These are phyloP conservation scores for Esteya vermicola DNA, from an alignment of 2,329 filamentous ascomycete genomes.

Conservation along the genomic window DNA sequence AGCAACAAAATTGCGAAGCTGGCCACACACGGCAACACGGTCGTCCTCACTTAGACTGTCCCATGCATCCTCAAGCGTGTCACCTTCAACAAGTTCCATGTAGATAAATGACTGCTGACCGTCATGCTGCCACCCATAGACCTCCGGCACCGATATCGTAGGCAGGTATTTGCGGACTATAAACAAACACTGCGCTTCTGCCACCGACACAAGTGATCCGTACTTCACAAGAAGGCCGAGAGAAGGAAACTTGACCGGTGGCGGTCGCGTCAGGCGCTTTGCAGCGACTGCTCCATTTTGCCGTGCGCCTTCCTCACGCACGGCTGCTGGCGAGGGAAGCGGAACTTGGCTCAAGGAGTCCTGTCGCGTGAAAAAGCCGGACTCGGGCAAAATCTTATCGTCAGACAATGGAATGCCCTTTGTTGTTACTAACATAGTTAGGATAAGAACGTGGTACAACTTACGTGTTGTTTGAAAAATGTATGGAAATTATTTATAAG, in stretches of 20 bases:
- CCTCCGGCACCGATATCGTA: slow-evolving; percentile 8
- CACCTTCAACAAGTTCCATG: slow-evolving; percentile 12
- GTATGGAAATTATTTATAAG: no score
- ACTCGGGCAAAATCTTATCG: not conserved
- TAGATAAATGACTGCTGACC: slow-evolving; percentile 13
- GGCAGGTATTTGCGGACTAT: slow-evolving; percentile 5
- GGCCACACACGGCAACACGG: slow-evolving; percentile 8
- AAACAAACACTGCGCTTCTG: slow-evolving; percentile 11
- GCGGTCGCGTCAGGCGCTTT: slow-evolving; percentile 11
- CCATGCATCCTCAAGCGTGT: slow-evolving; percentile 11
- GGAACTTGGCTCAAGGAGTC: not conserved
- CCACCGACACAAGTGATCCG: slow-evolving; percentile 12
- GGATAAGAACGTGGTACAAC: no score
- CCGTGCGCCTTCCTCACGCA: not conserved
- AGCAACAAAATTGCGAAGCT: slow-evolving; percentile 10
- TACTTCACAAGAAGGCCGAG: slow-evolving; percentile 18
- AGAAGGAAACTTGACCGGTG: slow-evolving; percentile 15
- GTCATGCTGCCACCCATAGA: slow-evolving; percentile 11
- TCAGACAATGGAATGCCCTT: not conserved
- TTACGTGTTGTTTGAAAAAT: no score
- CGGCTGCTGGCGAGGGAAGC: not conserved
- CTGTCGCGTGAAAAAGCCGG: not conserved
- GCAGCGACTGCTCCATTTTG: not conserved
- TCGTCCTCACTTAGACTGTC: slow-evolving; percentile 4
- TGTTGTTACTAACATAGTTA: no score